Conservation (phyloP, 2,329 filamentous ascomycete genomes). For the Venturia effusa region DNA sequence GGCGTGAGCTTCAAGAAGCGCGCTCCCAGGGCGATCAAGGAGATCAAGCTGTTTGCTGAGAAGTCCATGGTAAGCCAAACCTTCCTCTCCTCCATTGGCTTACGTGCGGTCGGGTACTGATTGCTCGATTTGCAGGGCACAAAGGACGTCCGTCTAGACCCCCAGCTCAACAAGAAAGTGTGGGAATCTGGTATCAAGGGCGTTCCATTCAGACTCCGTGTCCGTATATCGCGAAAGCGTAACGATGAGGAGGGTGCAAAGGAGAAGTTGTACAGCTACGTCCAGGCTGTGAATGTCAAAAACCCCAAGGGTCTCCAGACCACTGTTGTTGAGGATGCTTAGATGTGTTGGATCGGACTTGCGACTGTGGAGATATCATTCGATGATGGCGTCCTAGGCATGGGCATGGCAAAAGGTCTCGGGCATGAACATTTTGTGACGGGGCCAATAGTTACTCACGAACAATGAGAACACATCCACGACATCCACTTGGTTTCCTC, state of each 20-base stretch:
- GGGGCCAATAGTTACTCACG: neutral
- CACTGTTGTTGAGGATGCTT: constrained; percentile 64
- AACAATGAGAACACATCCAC: neutral
- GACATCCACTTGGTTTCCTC: neutral
- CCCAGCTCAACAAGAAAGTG: constrained; percentile 99
- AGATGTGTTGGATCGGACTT: constrained; percentile 17
- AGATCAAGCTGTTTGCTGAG: constrained; percentile 90
- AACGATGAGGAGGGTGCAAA: constrained; percentile 99
- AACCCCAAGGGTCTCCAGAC: constrained; percentile 96
- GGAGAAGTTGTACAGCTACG: constrained; percentile 99
- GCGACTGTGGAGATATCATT: neutral
- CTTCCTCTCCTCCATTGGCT: neutral
- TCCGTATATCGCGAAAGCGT: constrained; percentile 98
- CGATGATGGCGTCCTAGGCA: neutral
- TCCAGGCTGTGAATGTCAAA: constrained; percentile 99
- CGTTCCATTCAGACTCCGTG: constrained; percentile 90
- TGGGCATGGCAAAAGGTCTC: neutral
- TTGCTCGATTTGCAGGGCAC: constrained; percentile 57
- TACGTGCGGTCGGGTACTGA: neutral
- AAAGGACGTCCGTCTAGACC: constrained; percentile 93
- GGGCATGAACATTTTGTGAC: neutral
- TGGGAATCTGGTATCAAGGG: constrained; percentile 99
- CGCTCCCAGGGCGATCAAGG: constrained; percentile 96
- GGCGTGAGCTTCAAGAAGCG: constrained; percentile 99
- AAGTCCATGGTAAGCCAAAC: constrained; percentile 82